Evolutionary conservation across 2,329 filamentous ascomycete genomes (phyloP).

Genomic region (Cadophora malorum): DNA sequence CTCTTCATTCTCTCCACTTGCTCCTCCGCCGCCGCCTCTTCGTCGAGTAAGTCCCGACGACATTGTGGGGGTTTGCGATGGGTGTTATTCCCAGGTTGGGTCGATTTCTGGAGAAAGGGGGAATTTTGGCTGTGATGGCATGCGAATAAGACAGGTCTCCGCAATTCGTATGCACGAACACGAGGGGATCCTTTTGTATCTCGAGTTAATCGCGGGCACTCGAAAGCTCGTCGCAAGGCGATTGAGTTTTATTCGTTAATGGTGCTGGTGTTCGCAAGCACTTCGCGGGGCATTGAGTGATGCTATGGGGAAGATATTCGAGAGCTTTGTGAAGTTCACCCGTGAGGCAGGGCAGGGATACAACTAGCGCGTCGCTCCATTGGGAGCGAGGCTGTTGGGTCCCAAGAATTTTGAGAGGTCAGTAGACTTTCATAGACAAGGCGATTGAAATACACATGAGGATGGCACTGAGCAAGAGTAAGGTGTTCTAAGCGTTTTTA

Average conservation of each 20-base stretch:
- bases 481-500: conserved; percentile 47
- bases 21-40: conserved; percentile 69
- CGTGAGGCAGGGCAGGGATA: conserved; percentile 12
- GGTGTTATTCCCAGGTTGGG: conserved; percentile 30
- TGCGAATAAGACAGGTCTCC: conserved; percentile 38
- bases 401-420: conserved; percentile 8
- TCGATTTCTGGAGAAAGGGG: conserved; percentile 39
- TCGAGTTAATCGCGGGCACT: conserved; percentile 3
- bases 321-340: conserved; percentile 15
- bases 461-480: conserved; percentile 36
- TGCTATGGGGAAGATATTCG: conserved; percentile 11
- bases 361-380: neutral
- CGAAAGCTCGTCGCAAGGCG: conserved; percentile 1
- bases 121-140: conserved; percentile 32
- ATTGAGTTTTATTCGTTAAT: conserved; percentile 2
- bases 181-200: conserved; percentile 10
- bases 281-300: conserved; percentile 14
- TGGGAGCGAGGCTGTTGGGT: conserved; percentile 15
- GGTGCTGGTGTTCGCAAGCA: conserved; percentile 12
- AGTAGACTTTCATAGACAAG: neutral
- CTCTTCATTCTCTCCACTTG: conserved; percentile 69
- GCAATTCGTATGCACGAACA: conserved; percentile 36
- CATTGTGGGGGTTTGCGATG: conserved; percentile 42
- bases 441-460: neutral
- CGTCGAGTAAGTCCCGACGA: conserved; percentile 66